Evolutionary conservation across 306 rosid genomes (phyloP), one percentile per base, ranked within the genome.

Genomic region (Herpetospermum pedunculosum): DNA sequence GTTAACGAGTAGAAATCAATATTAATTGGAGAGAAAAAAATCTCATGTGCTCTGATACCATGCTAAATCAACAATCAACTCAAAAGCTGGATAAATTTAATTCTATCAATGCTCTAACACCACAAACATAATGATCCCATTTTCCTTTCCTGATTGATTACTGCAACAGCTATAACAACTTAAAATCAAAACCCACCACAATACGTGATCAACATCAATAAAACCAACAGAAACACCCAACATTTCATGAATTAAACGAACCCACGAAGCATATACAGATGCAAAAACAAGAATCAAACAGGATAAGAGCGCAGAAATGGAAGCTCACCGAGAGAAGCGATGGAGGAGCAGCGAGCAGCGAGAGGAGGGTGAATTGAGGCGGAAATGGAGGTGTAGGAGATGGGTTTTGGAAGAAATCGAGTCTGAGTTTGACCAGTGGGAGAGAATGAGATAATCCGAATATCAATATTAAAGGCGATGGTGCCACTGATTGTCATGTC

Each of bases 401-500:
- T 8, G 40, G 53, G 23, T 18, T 67, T 13, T 6, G 73, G 32
- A 40, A 43, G 73, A 43, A 67, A 67, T 67, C 37, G 73, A 67
- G 49, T 1, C 0, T 2, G 57, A 4, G 40, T 41, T 68, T 68
- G 73, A 68, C 23, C 23, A 43, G 53, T 23, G 53, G 53, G 35
- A 41, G 53, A 43, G n/a, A n/a, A n/a, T n/a, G n/a, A n/a, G 9
- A 67, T 26, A 28, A 69, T 69, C 55, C 55, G 74, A 69, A 69
- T 44, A 46, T 69, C 40, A 28, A 69, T 43, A 69, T 43, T 46
- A 68, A 68, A 68, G 74, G 74, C 55, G 38, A 69, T 43, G 32
- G 6, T 43, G 72, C 72, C 72, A 65, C 72, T 65, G 72, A 65
- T 40, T 65, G 72, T 65, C 72, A 65, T 65, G 32, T 65, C 72